These are phyloP conservation scores for Endogone sp. DNA, from an alignment of 192 early-diverging fungal genomes.

Conservation along the genomic window DNA sequence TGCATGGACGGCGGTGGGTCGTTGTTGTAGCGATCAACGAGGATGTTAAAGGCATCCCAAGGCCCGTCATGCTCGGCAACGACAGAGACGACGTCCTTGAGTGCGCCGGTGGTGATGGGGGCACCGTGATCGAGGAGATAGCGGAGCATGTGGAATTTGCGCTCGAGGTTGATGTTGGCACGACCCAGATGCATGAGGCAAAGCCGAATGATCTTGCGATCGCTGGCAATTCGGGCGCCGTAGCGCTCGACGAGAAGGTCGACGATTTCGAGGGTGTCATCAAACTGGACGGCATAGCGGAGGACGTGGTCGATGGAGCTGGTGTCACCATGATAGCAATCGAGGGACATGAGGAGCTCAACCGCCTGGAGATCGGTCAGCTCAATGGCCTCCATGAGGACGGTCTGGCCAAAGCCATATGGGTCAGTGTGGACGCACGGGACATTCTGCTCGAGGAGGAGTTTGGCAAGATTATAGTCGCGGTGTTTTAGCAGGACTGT, in stretches of 20 bases:
- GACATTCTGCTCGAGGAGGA: too few relatives aligned
- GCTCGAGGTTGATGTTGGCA: too few relatives aligned
- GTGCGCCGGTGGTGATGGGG: neutral
- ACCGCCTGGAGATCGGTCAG: neutral
- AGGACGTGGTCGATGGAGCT: conserved; percentile 1
- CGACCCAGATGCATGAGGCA: neutral
- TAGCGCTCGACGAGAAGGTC: neutral
- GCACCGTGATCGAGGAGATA: neutral
- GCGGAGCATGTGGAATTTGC: too few relatives aligned
- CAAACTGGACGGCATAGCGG: neutral
- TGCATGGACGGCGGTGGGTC: neutral
- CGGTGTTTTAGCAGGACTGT: too few relatives aligned
- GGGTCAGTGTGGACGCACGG: too few relatives aligned
- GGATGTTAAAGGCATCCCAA: neutral
- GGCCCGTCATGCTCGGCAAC: neutral
- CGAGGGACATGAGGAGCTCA: conserved; percentile 4
- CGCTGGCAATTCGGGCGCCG: neutral
- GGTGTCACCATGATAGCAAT: neutral
- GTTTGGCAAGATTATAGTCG: too few relatives aligned
- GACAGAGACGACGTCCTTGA: conserved; percentile 2
- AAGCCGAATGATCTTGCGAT: neutral
- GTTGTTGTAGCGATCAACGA: neutral
- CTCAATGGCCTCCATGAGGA: too few relatives aligned
- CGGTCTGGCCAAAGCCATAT: too few relatives aligned
- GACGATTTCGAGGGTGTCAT: conserved; percentile 7